phyloP scores from a whole-genome alignment of 2,329 filamentous ascomycete genomes.

The Pseudogymnoascus sp. region DNA sequence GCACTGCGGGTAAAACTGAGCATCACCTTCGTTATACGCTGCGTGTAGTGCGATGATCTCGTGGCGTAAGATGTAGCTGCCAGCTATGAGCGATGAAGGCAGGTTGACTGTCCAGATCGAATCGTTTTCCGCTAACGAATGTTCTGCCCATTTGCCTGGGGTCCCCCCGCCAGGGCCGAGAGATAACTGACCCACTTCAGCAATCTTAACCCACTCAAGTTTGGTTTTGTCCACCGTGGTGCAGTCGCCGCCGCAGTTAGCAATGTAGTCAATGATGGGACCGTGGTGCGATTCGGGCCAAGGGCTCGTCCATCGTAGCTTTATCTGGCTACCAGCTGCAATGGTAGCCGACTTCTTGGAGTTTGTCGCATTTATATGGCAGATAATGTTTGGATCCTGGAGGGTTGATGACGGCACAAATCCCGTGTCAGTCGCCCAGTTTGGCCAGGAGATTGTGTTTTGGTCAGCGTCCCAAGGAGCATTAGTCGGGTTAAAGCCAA shows the following conservation, averaged over 20 bases:
- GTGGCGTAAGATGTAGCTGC: constrained; percentile 17
- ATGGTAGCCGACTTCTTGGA: constrained; percentile 44
- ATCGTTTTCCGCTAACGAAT: constrained; percentile 43
- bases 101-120: constrained; percentile 41
- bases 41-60: constrained; percentile 19
- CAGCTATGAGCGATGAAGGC: constrained; percentile 30
- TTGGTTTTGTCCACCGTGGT: constrained; percentile 30
- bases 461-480: constrained; percentile 19
- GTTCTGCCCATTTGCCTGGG: constrained; percentile 35
- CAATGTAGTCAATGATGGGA: constrained; percentile 24
- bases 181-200: constrained; percentile 25
- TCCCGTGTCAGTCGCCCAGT: constrained; percentile 40
- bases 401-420: constrained; percentile 42
- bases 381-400: constrained; percentile 46
- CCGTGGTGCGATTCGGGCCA: constrained; percentile 57
- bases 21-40: constrained; percentile 31
- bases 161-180: constrained; percentile 26
- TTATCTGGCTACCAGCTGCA: constrained; percentile 47
- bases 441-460: constrained; percentile 48
- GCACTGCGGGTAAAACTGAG: constrained; percentile 18
- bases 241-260: constrained; percentile 32
- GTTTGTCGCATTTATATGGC: constrained; percentile 48
- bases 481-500: neutral
- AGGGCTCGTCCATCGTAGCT: constrained; percentile 48
- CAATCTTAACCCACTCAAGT: constrained; percentile 35